phyloP scores from a whole-genome alignment of 129 eudicot genomes.

The Arctium minus region DNA sequence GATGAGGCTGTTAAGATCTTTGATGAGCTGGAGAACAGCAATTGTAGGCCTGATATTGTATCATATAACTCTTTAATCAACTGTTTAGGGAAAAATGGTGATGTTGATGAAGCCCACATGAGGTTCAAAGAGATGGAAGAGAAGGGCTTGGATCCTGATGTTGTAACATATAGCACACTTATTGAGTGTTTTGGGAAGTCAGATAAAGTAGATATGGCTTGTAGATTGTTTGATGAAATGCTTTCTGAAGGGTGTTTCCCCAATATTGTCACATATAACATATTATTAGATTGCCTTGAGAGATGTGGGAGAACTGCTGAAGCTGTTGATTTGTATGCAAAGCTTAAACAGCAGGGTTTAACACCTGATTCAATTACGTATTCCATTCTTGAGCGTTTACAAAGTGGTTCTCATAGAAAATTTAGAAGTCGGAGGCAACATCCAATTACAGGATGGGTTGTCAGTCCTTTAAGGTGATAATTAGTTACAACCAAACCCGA shows the following conservation, averaged over 20 bases:
- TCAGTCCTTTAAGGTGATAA: constrained; percentile 82
- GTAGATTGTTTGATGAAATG: constrained; percentile 82
- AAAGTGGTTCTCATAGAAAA: constrained; percentile 56
- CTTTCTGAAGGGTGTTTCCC: constrained; percentile 75
- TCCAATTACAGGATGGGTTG: constrained; percentile 95
- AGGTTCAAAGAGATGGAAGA: constrained; percentile 91
- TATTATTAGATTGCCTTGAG: constrained; percentile 81
- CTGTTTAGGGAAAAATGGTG: constrained; percentile 86
- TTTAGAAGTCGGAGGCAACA: constrained; percentile 58
- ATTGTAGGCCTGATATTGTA: constrained; percentile 68
- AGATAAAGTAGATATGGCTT: constrained; percentile 91
- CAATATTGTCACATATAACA: constrained; percentile 83
- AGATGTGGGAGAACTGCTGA: constrained; percentile 84
- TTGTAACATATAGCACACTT: constrained; percentile 83
- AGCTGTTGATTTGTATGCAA: constrained; percentile 87
- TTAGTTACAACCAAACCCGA: neutral
- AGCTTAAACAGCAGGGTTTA: constrained; percentile 79
- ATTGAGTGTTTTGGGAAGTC: constrained; percentile 96
- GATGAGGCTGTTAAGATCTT: constrained; percentile 71
- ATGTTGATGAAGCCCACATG: constrained; percentile 96
- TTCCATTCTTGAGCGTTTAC: constrained; percentile 80
- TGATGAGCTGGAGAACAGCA: constrained; percentile 79
- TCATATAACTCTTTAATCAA: constrained; percentile 89
- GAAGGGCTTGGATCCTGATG: constrained; percentile 90
- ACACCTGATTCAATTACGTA: constrained; percentile 83